Evolutionary conservation across 2,329 filamentous ascomycete species (phyloP), one percentile per base, ranked within the genome.

Genomic region (Verticillium dahliae): DNA sequence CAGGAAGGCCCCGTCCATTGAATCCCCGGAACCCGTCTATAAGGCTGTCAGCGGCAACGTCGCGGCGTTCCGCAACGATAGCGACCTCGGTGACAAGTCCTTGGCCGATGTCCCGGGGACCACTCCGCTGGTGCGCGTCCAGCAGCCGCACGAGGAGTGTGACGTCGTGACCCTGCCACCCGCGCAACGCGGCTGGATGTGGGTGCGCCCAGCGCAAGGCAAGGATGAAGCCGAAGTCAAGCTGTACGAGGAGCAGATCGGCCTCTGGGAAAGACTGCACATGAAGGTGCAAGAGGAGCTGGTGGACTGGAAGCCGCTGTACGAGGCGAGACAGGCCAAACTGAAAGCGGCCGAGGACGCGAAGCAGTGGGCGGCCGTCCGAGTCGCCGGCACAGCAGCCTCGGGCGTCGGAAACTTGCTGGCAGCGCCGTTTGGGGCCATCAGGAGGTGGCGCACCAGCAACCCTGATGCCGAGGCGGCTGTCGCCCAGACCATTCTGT

Each of bases 191-290:
- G 35, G 57, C 31, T 67, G 66, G 66, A 34, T 59, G 1, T 68
- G 66, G 63, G 18, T 13, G 9, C 22, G 54, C 7, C 54, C 54
- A 59, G 37, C 31, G 15, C 22, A 45, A 11, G 54, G 31, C 10
- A 14, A 38, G 2, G 56, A 31, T 3, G 50, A 56, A 18, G 61
- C 27, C 1, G 54, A 45, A 4, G 56, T 27, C 15, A 15, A 37
- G 4, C 35, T 68, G 2, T 58, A 10, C 0, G 67, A 68, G 58
- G 67, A 68, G 56, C 59, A 62, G 10, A 61, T 68, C 14, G 67
- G 67, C 10, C 63, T 67, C 62, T 68, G 67, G 67, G 67, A 68
- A 54, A 57, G 65, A 2, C 35, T 67, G 18, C 65, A 62, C 60
- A 65, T 67, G 22, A 54, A 61, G 9, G 39, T 66, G 18, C 66